Conservation (phyloP, 306 rosid species). For the Castanea sativa region DNA sequence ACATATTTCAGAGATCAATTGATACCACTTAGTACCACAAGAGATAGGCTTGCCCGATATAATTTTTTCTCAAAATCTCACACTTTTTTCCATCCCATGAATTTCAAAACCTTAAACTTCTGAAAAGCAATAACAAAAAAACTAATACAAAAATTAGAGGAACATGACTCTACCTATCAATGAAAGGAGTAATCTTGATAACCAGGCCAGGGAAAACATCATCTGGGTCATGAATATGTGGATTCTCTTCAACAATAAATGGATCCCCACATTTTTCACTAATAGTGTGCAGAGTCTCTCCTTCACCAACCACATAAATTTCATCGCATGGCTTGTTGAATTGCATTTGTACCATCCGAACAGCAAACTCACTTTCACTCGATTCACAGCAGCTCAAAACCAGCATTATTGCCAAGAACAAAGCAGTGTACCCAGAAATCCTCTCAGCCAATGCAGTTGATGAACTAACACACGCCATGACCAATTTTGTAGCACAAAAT, state of each 20-base stretch:
- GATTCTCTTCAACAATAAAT: constrained; percentile 74
- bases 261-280: constrained; percentile 83
- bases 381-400: constrained; percentile 42
- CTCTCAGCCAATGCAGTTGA: constrained; percentile 22
- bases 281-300: constrained; percentile 74
- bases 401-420: constrained; percentile 32
- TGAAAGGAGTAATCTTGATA: constrained; percentile 69
- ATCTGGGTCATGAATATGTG: constrained; percentile 77
- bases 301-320: constrained; percentile 77
- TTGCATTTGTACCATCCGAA: constrained; percentile 21
- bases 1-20: not conserved
- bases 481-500: not conserved
- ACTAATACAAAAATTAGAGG: not conserved
- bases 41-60: not conserved
- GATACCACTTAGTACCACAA: not conserved
- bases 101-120: not conserved
- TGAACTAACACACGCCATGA: constrained; percentile 20
- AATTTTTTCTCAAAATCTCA: not conserved
- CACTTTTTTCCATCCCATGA: no score
- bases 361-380: constrained; percentile 18
- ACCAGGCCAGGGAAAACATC: constrained; percentile 84
- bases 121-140: not conserved
- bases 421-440: constrained; percentile 34
- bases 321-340: constrained; percentile 59
- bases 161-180: not conserved